phyloP scores from a whole-genome alignment of 2,329 filamentous ascomycete genomes.

The Ceratocystis destructans region DNA sequence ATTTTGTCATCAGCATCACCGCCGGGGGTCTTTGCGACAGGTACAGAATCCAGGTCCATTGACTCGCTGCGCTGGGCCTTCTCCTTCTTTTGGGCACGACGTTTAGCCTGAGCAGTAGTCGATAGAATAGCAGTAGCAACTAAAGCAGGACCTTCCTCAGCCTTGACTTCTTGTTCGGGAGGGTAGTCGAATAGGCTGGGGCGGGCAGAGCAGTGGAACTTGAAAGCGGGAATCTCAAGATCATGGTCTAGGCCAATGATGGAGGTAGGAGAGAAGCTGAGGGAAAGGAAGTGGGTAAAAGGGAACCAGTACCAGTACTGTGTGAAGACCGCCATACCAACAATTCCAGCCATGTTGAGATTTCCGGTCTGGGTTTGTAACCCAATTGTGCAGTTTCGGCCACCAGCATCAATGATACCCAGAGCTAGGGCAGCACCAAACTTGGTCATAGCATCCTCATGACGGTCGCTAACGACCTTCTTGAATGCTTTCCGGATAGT shows the following conservation, averaged over 20 bases:
- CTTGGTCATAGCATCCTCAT: constrained; percentile 99
- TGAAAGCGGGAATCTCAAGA: constrained; percentile 83
- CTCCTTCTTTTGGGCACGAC: constrained; percentile 87
- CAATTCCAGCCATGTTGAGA: constrained; percentile 95
- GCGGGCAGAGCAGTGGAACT: constrained; percentile 87
- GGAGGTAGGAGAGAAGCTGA: constrained; percentile 92
- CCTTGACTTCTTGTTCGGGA: constrained; percentile 87
- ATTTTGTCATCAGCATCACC: constrained; percentile 60
- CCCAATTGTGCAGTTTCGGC: constrained; percentile 95
- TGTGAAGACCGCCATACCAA: constrained; percentile 95
- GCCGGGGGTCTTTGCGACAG: constrained; percentile 44
- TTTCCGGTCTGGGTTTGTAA: constrained; percentile 96
- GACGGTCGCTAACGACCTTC: constrained; percentile 86
- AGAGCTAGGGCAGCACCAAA: constrained; percentile 89
- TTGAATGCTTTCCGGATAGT: constrained; percentile 83
- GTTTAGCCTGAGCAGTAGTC: constrained; percentile 92
- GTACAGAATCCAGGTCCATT: constrained; percentile 77
- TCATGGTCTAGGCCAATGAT: constrained; percentile 92
- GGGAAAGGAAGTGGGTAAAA: constrained; percentile 88
- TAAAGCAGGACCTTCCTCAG: constrained; percentile 82
- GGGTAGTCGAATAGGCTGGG: constrained; percentile 97
- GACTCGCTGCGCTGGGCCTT: constrained; percentile 77
- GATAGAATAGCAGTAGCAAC: constrained; percentile 93
- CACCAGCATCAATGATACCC: constrained; percentile 94
- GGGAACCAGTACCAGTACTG: constrained; percentile 99